A percentile compares a stretch with the other conserved stretches of the same genome.
These are phyloP conservation scores for Candida tallmaniae DNA, from an alignment of 805 yeast species.

Conservation along the genomic window DNA sequence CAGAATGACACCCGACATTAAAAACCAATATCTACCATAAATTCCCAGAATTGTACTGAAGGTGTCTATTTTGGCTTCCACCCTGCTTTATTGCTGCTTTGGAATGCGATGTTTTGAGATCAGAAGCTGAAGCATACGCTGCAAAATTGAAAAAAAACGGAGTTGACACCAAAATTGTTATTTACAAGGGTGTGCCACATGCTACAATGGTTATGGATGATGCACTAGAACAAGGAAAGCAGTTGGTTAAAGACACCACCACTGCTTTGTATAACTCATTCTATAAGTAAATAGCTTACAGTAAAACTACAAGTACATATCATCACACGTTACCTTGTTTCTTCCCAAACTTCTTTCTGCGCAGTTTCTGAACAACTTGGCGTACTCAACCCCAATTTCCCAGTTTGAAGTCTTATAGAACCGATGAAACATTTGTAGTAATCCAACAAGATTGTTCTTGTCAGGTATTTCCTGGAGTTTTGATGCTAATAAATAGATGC, in stretches of 20 bases:
- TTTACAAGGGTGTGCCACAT: conserved; percentile 44
- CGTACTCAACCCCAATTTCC: conserved; percentile 55
- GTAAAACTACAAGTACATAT: conserved; percentile 44
- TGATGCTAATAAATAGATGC: conserved; percentile 38
- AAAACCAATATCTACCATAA: no score
- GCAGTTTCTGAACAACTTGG: conserved; percentile 50
- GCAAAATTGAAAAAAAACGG: conserved; percentile 36
- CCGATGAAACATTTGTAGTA: conserved; percentile 44
- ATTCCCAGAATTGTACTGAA: no score
- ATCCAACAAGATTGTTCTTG: conserved; percentile 51
- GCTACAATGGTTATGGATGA: conserved; percentile 48
- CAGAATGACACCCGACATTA: no score
- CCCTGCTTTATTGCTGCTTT: conserved; percentile 41
- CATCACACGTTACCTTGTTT: conserved; percentile 40
- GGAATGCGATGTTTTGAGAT: conserved; percentile 41
- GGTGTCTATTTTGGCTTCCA: no score
- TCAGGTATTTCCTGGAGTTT: conserved; percentile 35
- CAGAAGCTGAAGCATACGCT: conserved; percentile 42
- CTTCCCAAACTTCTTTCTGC: conserved; percentile 51
- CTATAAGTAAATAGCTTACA: conserved; percentile 4
- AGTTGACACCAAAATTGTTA: conserved; percentile 23
- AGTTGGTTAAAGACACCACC: conserved; percentile 27
- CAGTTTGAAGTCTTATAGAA: conserved; percentile 38
- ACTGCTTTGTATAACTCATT: conserved; percentile 27
- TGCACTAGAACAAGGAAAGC: conserved; percentile 28